Evolutionary conservation across 2,329 filamentous ascomycete genomes (phyloP).

Genomic region (Elsinoe fawcettii): DNA sequence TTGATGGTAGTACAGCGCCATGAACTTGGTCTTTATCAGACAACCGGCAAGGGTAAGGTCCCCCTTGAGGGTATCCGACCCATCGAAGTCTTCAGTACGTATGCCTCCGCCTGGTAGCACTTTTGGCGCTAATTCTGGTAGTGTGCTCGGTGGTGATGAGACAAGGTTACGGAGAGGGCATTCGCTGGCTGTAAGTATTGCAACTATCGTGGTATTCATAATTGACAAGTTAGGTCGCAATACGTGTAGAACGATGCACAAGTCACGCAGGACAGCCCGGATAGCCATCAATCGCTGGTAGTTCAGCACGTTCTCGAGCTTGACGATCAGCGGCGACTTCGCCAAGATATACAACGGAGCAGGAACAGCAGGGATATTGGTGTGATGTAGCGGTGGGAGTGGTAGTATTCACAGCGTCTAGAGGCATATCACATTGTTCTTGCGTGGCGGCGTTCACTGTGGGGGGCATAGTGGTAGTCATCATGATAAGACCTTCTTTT

Average conservation of each 20-base stretch:
- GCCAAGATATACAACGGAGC: neutral
- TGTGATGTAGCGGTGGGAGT: neutral
- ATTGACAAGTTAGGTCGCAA: slow-evolving; percentile 48
- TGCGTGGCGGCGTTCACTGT: neutral
- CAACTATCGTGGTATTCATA: neutral
- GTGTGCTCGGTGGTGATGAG: slow-evolving; percentile 98
- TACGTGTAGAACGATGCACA: slow-evolving; percentile 57
- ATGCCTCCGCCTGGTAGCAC: neutral
- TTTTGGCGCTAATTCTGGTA: neutral
- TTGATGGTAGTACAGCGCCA: slow-evolving; percentile 46
- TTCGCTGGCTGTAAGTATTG: slow-evolving; percentile 61
- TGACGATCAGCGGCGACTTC: neutral
- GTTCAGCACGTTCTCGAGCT: neutral
- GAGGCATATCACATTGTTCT: slow-evolving; percentile 5
- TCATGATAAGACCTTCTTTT: neutral
- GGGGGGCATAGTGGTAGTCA: slow-evolving; percentile 2
- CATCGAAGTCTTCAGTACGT: slow-evolving; percentile 76
- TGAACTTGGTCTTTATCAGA: slow-evolving; percentile 89
- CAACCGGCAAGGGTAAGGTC: slow-evolving; percentile 82
- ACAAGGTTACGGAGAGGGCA: slow-evolving; percentile 83
- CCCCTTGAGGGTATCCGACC: slow-evolving; percentile 85
- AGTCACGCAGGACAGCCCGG: neutral
- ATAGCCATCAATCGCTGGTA: neutral
- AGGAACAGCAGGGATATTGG: neutral
- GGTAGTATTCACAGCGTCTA: slow-evolving; percentile 5